Evolutionary conservation across 2,329 filamentous ascomycete genomes (phyloP).

Genomic region (Cordyceps farinosa): DNA sequence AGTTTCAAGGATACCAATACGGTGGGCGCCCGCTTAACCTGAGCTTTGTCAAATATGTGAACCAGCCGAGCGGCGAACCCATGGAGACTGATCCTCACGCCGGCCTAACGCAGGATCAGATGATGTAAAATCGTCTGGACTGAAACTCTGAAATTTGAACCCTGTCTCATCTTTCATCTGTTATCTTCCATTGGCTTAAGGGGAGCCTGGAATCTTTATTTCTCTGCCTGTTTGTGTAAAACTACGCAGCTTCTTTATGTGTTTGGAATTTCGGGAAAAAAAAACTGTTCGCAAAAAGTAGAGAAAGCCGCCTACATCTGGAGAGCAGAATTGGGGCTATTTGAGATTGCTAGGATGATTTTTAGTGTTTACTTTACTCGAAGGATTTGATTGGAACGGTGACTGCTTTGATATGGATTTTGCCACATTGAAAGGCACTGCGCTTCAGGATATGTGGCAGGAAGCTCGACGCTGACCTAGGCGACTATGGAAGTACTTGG

Average conservation of each 20-base stretch:
- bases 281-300: constrained; percentile 5
- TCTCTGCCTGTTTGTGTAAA: background rate
- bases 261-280: background rate
- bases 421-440: constrained; percentile 2
- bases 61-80: constrained; percentile 60
- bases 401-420: constrained; percentile 9
- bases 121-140: constrained; percentile 64
- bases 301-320: background rate
- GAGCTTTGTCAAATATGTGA: constrained; percentile 90
- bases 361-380: constrained; percentile 17
- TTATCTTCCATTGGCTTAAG: background rate
- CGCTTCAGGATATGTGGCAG: background rate
- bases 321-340: constrained; percentile 6
- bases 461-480: background rate
- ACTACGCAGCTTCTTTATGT: background rate
- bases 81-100: constrained; percentile 80
- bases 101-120: constrained; percentile 92
- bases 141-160: background rate
- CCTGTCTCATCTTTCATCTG: background rate
- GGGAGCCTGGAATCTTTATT: background rate
- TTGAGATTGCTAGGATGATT: constrained; percentile 17
- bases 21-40: constrained; percentile 90
- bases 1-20: constrained; percentile 97
- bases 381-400: constrained; percentile 17
- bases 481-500: background rate